Conservation (phyloP, 768 basidiomycete species). For the Auricularia sp. region DNA sequence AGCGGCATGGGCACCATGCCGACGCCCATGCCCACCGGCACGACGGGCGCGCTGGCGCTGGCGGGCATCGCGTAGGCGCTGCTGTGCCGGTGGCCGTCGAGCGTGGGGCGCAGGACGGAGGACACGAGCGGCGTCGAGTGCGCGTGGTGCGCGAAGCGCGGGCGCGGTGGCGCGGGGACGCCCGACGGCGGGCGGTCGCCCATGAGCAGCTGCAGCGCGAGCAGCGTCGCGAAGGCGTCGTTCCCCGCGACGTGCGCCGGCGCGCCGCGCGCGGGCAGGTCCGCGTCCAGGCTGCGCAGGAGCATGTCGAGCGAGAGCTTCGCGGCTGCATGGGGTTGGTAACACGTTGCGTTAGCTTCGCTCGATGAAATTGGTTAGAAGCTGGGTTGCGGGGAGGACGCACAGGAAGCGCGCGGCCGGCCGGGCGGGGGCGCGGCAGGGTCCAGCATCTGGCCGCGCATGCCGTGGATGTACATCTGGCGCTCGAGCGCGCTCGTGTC, state of each 20-base stretch:
- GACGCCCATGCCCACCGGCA: too few species aligned
- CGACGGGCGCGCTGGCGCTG: neutral
- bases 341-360: neutral
- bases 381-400: neutral
- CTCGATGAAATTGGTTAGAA: neutral
- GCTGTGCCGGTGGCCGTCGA: neutral
- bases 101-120: neutral
- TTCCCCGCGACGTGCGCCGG: conserved; percentile 63
- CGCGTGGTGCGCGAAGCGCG: neutral
- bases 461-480: conserved; percentile 45
- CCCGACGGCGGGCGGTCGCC: neutral
- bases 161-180: neutral
- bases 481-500: conserved; percentile 60
- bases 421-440: conserved; percentile 47
- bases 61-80: neutral
- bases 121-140: neutral
- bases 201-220: conserved; percentile 58
- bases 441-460: conserved; percentile 51
- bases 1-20: too few species aligned
- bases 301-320: conserved; percentile 54
- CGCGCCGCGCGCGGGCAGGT: conserved; percentile 28
- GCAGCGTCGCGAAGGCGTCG: conserved; percentile 60
- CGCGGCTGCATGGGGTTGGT: conserved; percentile 14
- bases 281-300: conserved; percentile 46
- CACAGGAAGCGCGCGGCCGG: conserved; percentile 19